Base-by-base conservation (phyloP, 1,284 basidiomycete species). In the Rhizopogon parksii region DNA sequence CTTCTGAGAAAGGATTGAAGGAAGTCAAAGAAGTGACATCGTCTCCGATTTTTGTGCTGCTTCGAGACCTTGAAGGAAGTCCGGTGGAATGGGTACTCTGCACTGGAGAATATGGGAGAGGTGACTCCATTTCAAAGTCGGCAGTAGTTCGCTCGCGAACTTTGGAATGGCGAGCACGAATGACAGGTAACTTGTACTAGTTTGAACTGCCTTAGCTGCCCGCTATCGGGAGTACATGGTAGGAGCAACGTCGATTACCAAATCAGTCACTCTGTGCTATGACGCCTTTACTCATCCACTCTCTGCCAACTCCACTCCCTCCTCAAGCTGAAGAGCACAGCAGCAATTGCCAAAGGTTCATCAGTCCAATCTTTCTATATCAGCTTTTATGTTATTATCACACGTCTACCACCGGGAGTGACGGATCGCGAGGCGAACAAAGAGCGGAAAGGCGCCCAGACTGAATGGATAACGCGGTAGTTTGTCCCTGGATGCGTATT, bases 371-470 rank as follows among this genome's bases (percentile, higher is more conserved):
- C 25, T 27, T 1, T 27, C 25, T 27, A 27, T 30, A 30, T 30
- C 27, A 30, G 9, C 27, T 24, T 21, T 24, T 24, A 30, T 9
- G 27, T 9, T 12, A 8, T 12, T 32, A 32, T 32, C 30, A 32
- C 9, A 8, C 30, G 9, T 32, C 30, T 32, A 32, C 4, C 9
- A 32, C 30, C 30, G 30, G 11, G 11, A 9, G 4, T 12, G 30
- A 12, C 30, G 30, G 30, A 32, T 32, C 11, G 9, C 30, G 9
- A 9, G 30, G 30, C 30, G 30, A 32, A 90, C 94, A 60, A 84
- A 87, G 57, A 86, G 85, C 55, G 90, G 91, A 21, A 90, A 90
- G 66, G 86, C 92, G 0, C 90, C 91, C 34, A 78, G 90, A 96
- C 14, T 82, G 93, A 50, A 30, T 30, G 7, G 27, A 9, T 40